Conservation (phyloP, 225 moss, liverwort and hornwort species). For the Marchantia polymorpha region DNA sequence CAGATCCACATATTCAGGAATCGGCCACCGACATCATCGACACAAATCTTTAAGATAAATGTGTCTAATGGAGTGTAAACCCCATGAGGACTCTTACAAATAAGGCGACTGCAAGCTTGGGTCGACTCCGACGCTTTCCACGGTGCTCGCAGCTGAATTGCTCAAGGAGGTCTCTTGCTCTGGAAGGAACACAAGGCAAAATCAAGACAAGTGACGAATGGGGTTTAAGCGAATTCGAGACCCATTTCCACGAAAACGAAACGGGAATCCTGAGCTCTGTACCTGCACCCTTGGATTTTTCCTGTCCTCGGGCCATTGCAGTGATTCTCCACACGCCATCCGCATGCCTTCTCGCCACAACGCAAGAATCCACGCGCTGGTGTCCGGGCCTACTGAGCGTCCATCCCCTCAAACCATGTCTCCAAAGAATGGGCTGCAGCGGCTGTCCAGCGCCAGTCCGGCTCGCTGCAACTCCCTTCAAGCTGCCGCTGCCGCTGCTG, state of each 20-base stretch:
- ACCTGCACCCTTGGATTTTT: constrained; percentile 24
- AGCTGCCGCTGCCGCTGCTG: constrained; percentile 22
- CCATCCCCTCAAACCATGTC: constrained; percentile 25
- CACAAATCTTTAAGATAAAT: no score
- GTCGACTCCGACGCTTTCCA: constrained; percentile 44
- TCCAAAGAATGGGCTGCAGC: background rate
- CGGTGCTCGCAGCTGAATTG: constrained; percentile 28
- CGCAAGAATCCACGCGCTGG: constrained; percentile 9
- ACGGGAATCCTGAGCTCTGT: background rate
- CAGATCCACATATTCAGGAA: background rate
- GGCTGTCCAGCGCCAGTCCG: background rate
- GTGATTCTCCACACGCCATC: constrained; percentile 27
- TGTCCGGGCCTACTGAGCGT: constrained; percentile 12
- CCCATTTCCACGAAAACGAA: background rate
- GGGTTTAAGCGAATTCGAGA: background rate
- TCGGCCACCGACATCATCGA: background rate
- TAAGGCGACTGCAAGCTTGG: constrained; percentile 31
- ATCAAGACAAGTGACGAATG: background rate
- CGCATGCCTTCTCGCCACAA: constrained; percentile 2
- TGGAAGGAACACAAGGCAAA: constrained; percentile 8
- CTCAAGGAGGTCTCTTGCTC: constrained; percentile 20
- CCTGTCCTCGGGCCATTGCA: constrained; percentile 37
- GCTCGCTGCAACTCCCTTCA: background rate
- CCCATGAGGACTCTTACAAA: constrained; percentile 25
- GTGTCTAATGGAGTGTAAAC: background rate